Base-by-base conservation (phyloP, 305 asterid species). In the Rubia peregrina region DNA sequence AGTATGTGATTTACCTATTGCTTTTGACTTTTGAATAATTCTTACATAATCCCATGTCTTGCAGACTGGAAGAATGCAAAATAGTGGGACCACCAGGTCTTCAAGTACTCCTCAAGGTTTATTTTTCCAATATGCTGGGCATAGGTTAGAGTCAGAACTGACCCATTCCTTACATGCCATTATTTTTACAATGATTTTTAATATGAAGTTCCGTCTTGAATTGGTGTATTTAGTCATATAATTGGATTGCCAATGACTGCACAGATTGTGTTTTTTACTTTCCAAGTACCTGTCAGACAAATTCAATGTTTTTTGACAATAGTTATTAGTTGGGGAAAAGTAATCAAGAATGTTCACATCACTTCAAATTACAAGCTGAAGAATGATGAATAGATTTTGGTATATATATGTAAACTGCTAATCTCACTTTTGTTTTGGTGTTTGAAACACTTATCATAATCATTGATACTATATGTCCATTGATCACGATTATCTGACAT, bases 41-140 rank as follows among this genome's bases (percentile, higher is more conserved):
- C 12, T 42, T 33, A 33, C 55, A 38, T 30, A 51, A 63, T 71
- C 61, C 61, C 51, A 17, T 38, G 41, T 67, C 56, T 42, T 75
- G 75, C 84, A 93, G 98, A 84, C 89, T 79, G 96, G 91, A 74
- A 86, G 81, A 75, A 76, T 80, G 82, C 84, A 83, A 79, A 96
- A 89, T 62, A 70, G 80, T 24, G 89, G 82, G 75, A 68, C 87
- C 7, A 70, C 89, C 10, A 80, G 83, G 71, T 75, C 91, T 77
- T 80, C 81, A 67, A 80, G 71, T 80, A 48, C 83, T 76, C 88
- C 96, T 46, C 84, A 88, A 53, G 98, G 98, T 74, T 85, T 94
- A 86, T 94, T 94, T 78, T 94, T 94, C 79, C 96, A 88, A 79
- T 97, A 94, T 79, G 92, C 96, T 79, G 99, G 99, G 70, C 99